These are phyloP conservation scores for Pichia insulana DNA, from an alignment of 805 yeast genomes.

Conservation along the genomic window DNA sequence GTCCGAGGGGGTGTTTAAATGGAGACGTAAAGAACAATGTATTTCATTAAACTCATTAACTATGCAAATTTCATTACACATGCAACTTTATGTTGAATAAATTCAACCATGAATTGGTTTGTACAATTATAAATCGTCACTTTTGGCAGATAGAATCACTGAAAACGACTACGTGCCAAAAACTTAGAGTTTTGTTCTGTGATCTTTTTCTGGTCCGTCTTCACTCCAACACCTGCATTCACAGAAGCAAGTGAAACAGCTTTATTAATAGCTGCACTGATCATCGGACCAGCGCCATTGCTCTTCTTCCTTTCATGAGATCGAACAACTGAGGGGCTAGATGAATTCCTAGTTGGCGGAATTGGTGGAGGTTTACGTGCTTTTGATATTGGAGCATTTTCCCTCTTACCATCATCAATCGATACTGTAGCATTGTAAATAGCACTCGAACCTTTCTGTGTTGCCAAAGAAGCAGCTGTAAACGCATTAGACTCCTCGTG, in stretches of 20 bases:
- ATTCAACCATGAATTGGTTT: no score
- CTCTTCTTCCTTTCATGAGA: not conserved
- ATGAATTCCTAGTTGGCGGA: not conserved
- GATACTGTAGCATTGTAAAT: no score
- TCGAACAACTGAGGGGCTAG: not conserved
- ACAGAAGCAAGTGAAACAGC: slow-evolving; percentile 21
- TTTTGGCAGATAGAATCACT: slow-evolving; percentile 23
- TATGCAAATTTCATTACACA: no score
- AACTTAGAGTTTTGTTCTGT: slow-evolving; percentile 55
- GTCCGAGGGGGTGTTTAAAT: not conserved
- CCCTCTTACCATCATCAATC: not conserved
- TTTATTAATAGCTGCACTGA: slow-evolving; percentile 28
- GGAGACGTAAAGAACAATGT: no score
- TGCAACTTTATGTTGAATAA: no score
- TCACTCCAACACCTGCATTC: slow-evolving; percentile 11
- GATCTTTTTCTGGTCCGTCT: slow-evolving; percentile 18
- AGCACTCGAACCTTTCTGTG: slow-evolving; percentile 10
- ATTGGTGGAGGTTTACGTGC: slow-evolving; percentile 3
- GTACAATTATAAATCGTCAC: no score
- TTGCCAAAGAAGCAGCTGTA: slow-evolving; percentile 29
- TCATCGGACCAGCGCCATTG: slow-evolving; percentile 22
- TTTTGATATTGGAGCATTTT: slow-evolving; percentile 9
- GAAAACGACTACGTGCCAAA: slow-evolving; percentile 46
- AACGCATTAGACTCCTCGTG: slow-evolving; percentile 29
- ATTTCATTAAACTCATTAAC: no score